phyloP scores from a whole-genome alignment of 345 rosid species.

The Euphorbia lathyris region DNA sequence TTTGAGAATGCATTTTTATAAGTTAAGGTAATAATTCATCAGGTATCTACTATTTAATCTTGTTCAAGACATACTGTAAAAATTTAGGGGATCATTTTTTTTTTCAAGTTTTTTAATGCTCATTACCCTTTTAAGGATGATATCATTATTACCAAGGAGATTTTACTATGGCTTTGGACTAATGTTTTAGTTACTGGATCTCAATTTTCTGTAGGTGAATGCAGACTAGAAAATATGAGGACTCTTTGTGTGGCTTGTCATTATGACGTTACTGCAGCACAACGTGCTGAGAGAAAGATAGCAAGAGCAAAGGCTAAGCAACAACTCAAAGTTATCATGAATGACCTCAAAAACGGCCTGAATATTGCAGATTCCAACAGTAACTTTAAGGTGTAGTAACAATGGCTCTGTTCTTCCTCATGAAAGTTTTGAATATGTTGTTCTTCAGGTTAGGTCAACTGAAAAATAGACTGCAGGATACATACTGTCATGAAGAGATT shows the following conservation, averaged over 20 bases:
- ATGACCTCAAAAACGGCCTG: conserved; percentile 33
- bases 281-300: conserved; percentile 54
- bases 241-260: conserved; percentile 94
- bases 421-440: not conserved
- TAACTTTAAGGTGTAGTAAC: conserved; percentile 33
- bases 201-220: conserved; percentile 57
- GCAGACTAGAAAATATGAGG: conserved; percentile 89
- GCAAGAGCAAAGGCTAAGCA: conserved; percentile 55
- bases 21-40: not conserved
- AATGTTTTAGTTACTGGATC: not conserved
- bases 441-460: no score
- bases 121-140: not conserved
- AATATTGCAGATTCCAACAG: conserved; percentile 19
- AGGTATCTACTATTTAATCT: not conserved
- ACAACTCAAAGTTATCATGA: conserved; percentile 53
- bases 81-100: not conserved
- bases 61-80: not conserved
- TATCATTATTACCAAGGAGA: not conserved
- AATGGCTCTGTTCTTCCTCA: not conserved
- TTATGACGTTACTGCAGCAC: conserved; percentile 67
- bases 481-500: no score
- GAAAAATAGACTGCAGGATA: no score
- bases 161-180: not conserved
- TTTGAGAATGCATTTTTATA: not conserved
- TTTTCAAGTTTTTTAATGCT: not conserved